Evolutionary conservation across 345 rosid species (phyloP).

Genomic region (Brassica incana): DNA sequence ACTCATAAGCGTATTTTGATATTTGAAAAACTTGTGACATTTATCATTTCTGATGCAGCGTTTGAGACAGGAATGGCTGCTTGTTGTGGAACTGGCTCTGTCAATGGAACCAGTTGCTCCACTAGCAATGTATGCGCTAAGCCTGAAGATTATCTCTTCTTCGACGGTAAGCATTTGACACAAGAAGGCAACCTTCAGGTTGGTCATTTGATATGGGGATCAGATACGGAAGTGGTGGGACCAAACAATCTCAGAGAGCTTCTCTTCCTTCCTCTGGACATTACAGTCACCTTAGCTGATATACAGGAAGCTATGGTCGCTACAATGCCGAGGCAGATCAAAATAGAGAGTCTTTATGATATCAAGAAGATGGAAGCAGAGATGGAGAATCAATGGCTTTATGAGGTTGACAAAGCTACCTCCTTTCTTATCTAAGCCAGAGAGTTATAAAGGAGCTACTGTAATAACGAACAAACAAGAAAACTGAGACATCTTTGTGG

Average conservation of each 20-base stretch:
- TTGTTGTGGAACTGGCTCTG: no score
- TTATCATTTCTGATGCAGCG: not conserved
- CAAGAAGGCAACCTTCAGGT: conserved; percentile 12
- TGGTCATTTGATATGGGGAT: no score
- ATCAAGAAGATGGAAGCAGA: conserved; percentile 25
- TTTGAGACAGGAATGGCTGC: not conserved
- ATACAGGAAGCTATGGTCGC: conserved; percentile 23
- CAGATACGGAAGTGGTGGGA: conserved; percentile 19
- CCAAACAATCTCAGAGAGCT: conserved; percentile 40
- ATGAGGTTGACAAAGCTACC: conserved; percentile 5
- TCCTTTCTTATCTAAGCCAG: conserved; percentile 25
- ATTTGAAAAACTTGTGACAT: not conserved
- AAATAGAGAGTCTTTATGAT: conserved; percentile 29
- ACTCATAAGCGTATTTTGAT: not conserved
- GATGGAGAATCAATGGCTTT: conserved; percentile 25
- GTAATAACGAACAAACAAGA: not conserved
- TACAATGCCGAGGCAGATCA: conserved; percentile 1
- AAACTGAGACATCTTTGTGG: not conserved
- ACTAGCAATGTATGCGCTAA: conserved; percentile 1
- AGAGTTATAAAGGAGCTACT: not conserved
- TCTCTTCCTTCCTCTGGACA: conserved; percentile 29
- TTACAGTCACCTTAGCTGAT: conserved; percentile 1
- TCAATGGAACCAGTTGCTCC: no score
- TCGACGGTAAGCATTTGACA: conserved; percentile 36
- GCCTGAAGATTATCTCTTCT: not conserved